Conservation (phyloP, 495 filamentous ascomycete genomes). For the Glutinoglossum americanum region DNA sequence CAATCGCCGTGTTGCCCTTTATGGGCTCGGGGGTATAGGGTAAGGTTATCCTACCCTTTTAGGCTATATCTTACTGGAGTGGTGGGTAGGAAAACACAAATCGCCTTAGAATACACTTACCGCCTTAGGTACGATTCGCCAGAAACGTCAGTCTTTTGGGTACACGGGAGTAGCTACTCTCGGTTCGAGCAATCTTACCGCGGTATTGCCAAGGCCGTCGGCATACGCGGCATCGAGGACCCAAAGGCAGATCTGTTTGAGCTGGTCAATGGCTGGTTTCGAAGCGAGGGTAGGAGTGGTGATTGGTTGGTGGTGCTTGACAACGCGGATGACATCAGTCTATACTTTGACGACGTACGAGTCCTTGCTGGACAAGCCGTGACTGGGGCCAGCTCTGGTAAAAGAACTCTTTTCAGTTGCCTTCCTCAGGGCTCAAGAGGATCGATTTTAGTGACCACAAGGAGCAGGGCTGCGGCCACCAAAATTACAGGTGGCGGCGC, state of each 20-base stretch:
- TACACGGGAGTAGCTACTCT: constrained; percentile 20
- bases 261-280: constrained; percentile 21
- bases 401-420: too few relatives aligned
- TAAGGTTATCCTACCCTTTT: constrained; percentile 2
- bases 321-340: neutral
- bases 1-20: neutral
- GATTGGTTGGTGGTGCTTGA: neutral
- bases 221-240: constrained; percentile 18
- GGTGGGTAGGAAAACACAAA: constrained; percentile 15
- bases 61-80: neutral
- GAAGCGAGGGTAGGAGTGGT: neutral
- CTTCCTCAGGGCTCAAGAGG: constrained; percentile 22
- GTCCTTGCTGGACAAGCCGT: neutral
- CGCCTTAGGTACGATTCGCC: constrained; percentile 17
- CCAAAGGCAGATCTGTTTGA: constrained; percentile 20
- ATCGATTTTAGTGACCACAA: constrained; percentile 19
- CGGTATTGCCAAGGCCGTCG: constrained; percentile 19
- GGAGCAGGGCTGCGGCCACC: constrained; percentile 11
- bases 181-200: constrained; percentile 21
- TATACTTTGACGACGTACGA: neutral
- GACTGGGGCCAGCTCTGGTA: neutral
- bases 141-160: constrained; percentile 28
- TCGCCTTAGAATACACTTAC: constrained; percentile 23
- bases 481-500: constrained; percentile 12
- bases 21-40: neutral